Evolutionary conservation across 345 rosid genomes (phyloP).

Genomic region (Pistacia atlantica): DNA sequence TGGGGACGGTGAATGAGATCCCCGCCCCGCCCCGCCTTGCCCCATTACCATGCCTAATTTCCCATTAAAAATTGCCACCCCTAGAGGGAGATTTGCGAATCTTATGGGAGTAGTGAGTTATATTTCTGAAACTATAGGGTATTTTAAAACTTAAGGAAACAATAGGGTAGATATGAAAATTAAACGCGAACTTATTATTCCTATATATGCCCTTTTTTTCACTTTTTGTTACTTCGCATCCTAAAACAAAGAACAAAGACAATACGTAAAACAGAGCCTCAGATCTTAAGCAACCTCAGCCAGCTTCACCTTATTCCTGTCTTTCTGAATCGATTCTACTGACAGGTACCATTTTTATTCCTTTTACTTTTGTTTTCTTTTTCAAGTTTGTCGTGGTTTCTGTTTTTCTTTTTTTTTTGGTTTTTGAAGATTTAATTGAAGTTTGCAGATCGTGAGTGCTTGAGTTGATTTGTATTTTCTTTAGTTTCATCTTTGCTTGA

Average conservation of each 20-base stretch:
- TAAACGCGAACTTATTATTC: too few relatives aligned
- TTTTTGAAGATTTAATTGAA: background rate
- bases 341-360: background rate
- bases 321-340: background rate
- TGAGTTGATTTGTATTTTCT: background rate
- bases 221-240: background rate
- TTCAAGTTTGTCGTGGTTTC: background rate
- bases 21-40: too few relatives aligned
- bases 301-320: background rate
- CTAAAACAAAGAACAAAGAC: background rate
- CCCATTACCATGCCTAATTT: too few relatives aligned
- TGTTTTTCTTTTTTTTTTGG: background rate
- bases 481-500: background rate
- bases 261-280: background rate
- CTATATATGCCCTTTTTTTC: too few relatives aligned
- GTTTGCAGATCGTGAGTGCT: constrained; percentile 4
- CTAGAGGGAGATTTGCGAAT: too few relatives aligned
- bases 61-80: too few relatives aligned
- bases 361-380: too few relatives aligned
- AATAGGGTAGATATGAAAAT: too few relatives aligned
- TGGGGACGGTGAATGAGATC: too few relatives aligned
- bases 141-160: too few relatives aligned
- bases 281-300: constrained; percentile 10
- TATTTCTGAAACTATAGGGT: too few relatives aligned
- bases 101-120: too few relatives aligned